These are phyloP conservation scores for Dentipellis sp. DNA, from an alignment of 768 basidiomycete genomes.

Conservation along the genomic window DNA sequence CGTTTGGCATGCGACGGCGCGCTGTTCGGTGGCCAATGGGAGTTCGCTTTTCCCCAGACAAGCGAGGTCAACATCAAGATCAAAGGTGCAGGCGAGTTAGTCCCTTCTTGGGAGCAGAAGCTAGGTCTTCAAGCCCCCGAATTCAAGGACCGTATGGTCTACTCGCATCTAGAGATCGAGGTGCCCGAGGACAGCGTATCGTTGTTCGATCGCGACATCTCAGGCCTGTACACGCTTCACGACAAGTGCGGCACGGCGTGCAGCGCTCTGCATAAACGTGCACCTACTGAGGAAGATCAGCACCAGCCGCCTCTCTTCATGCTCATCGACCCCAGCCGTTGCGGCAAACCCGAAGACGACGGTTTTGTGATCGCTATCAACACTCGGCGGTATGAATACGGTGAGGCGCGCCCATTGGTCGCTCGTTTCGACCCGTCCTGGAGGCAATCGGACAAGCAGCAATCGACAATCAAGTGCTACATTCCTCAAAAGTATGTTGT, in stretches of 20 bases:
- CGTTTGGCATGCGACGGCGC: conserved; percentile 48
- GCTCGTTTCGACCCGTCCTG: conserved; percentile 67
- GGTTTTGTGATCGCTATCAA: conserved; percentile 78
- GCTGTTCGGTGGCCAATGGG: conserved; percentile 68
- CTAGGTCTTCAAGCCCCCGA: conserved; percentile 63
- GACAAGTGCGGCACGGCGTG: conserved; percentile 89
- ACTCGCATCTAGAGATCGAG: conserved; percentile 56
- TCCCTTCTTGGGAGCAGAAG: conserved; percentile 79
- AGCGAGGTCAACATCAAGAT: conserved; percentile 52
- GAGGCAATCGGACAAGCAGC: conserved; percentile 56
- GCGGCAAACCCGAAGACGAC: conserved; percentile 67
- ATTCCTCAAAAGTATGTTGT: conserved; percentile 61
- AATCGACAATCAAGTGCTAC: conserved; percentile 43
- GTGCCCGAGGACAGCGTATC: conserved; percentile 36
- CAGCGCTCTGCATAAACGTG: conserved; percentile 67
- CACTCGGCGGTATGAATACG: conserved; percentile 71
- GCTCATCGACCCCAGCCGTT: conserved; percentile 81
- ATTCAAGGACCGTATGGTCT: conserved; percentile 59
- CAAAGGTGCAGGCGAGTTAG: conserved; percentile 53
- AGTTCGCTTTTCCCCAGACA: conserved; percentile 63
- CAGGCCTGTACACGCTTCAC: conserved; percentile 69
- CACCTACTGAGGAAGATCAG: conserved; percentile 30
- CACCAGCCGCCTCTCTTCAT: conserved; percentile 59
- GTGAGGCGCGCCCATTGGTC: conserved; percentile 70
- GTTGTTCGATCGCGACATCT: conserved; percentile 69